Evolutionary conservation across 2,329 filamentous ascomycete genomes (phyloP).

Genomic region (Hypoxylon sp.): DNA sequence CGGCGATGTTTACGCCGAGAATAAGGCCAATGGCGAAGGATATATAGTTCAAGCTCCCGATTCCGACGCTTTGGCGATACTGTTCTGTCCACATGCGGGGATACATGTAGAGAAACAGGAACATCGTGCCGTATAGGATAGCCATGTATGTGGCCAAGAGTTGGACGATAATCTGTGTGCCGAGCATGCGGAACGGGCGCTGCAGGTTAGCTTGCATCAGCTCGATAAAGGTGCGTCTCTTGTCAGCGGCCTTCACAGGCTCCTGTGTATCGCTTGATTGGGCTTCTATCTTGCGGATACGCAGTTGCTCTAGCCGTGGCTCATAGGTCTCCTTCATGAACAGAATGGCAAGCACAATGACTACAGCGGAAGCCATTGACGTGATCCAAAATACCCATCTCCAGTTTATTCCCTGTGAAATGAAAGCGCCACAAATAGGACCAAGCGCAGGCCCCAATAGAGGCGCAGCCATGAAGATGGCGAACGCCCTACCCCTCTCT

Average conservation of each 20-base stretch:
- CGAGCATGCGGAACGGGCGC: conserved; percentile 59
- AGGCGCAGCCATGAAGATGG: conserved; percentile 72
- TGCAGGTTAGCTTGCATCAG: conserved; percentile 10
- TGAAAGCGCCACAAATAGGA: conserved; percentile 76
- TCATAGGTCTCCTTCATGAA: conserved; percentile 76
- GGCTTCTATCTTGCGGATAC: not conserved
- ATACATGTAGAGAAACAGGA: conserved; percentile 62
- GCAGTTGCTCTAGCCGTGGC: conserved; percentile 61
- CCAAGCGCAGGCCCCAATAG: conserved; percentile 76
- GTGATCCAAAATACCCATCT: conserved; percentile 79
- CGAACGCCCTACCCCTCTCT: conserved; percentile 71
- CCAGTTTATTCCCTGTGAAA: conserved; percentile 74
- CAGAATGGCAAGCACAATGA: conserved; percentile 69
- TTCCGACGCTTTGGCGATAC: conserved; percentile 60
- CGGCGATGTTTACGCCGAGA: conserved; percentile 52
- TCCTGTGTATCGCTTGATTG: not conserved
- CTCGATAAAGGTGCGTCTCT: conserved; percentile 15
- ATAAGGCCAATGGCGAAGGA: conserved; percentile 60
- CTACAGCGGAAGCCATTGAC: conserved; percentile 68
- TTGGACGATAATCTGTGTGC: conserved; percentile 61
- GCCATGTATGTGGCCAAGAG: conserved; percentile 60
- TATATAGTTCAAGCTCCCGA: conserved; percentile 61
- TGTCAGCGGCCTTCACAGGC: not conserved
- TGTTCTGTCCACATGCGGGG: conserved; percentile 43
- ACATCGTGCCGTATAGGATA: conserved; percentile 62